A percentile compares a stretch with the other conserved stretches of the same genome.
Evolutionary conservation across 2,329 filamentous ascomycete species (phyloP).

Genomic region (Hirsutella minnesotensis): DNA sequence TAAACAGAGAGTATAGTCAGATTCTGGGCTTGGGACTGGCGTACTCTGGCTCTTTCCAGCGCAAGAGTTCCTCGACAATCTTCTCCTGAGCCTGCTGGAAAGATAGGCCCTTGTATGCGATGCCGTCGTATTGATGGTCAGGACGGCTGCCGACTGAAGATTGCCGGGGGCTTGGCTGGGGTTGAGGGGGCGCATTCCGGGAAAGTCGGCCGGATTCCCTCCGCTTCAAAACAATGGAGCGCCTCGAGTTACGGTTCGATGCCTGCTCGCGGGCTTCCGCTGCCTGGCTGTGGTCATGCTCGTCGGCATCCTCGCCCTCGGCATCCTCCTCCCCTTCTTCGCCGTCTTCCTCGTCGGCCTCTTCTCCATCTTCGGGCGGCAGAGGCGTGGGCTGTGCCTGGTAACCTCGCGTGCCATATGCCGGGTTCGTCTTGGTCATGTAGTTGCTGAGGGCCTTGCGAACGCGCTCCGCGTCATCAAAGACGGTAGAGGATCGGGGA

Average conservation of each 20-base stretch:
- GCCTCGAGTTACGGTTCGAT: conserved; percentile 17
- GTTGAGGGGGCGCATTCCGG: conserved; percentile 19
- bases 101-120: conserved; percentile 56
- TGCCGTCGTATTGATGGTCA: conserved; percentile 41
- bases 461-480: conserved; percentile 76
- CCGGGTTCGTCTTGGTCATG: conserved; percentile 79
- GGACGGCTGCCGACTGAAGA: conserved; percentile 28
- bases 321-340: neutral
- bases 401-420: conserved; percentile 59
- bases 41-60: conserved; percentile 55
- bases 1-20: neutral
- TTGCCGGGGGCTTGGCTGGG: conserved; percentile 20
- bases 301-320: conserved; percentile 10
- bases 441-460: conserved; percentile 78
- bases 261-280: conserved; percentile 17
- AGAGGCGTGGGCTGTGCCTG: conserved; percentile 63
- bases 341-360: conserved; percentile 11
- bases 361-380: conserved; percentile 27
- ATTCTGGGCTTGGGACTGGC: conserved; percentile 11
- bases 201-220: conserved; percentile 21
- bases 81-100: conserved; percentile 84
- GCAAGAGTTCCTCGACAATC: conserved; percentile 64
- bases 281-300: conserved; percentile 12
- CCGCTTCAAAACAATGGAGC: conserved; percentile 28
- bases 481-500: conserved; percentile 57